A percentile compares a stretch with the other conserved stretches of the same genome.
Conservation (phyloP, 179 eudicot species). For the Gypsophila paniculata region DNA sequence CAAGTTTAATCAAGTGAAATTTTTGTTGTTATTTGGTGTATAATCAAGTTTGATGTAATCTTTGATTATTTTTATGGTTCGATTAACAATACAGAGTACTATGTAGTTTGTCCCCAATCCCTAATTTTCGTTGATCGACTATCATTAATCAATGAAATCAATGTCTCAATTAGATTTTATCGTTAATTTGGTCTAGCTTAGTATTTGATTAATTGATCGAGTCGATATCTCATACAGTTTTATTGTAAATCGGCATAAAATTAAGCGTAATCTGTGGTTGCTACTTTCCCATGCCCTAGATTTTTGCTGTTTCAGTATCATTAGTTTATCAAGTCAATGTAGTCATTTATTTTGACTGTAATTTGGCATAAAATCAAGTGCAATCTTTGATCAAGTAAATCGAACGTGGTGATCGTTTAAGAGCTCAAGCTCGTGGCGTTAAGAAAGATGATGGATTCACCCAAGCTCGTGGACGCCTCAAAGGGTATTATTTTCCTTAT, state of each 20-base stretch:
- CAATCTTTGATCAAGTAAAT: conserved; percentile 21
- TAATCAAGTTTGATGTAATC: too few species aligned
- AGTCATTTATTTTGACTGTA: not conserved
- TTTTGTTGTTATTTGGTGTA: too few species aligned
- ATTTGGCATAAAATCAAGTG: not conserved
- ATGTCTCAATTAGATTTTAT: not conserved
- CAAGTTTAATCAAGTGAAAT: too few species aligned
- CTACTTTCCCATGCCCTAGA: too few species aligned
- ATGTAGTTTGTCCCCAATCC: not conserved
- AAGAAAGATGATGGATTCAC: conserved; percentile 35
- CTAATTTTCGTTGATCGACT: not conserved
- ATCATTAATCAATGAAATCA: not conserved
- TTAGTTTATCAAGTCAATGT: too few species aligned
- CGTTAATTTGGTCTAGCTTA: not conserved
- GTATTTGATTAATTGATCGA: conserved; percentile 6
- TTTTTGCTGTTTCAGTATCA: too few species aligned
- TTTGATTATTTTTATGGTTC: too few species aligned
- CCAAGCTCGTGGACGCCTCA: conserved; percentile 35
- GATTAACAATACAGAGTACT: too few species aligned
- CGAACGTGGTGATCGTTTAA: conserved; percentile 36
- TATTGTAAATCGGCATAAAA: too few species aligned
- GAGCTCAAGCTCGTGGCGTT: conserved; percentile 30
- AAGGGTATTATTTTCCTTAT: conserved; percentile 16
- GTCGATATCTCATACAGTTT: not conserved
- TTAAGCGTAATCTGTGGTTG: too few species aligned